phyloP scores from a whole-genome alignment of 345 rosid genomes.

The Gynandropsis gynandra region DNA sequence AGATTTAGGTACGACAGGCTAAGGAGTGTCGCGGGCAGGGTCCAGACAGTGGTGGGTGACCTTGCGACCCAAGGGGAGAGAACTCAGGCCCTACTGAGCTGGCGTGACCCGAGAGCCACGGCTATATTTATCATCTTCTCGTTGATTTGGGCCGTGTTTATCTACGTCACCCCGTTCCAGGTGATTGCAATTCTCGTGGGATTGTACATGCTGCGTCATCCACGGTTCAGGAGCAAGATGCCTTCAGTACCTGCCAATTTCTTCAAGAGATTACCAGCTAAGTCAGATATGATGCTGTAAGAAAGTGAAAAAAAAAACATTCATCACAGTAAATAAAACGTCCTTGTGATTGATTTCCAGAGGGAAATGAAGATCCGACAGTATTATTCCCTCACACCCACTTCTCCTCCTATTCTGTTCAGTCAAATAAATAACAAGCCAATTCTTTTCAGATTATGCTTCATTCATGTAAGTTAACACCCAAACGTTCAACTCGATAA shows the following conservation, averaged over 20 bases:
- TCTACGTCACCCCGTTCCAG: constrained; percentile 84
- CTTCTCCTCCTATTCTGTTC: too few relatives aligned
- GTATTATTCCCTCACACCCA: too few relatives aligned
- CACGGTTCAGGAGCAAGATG: constrained; percentile 75
- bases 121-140: constrained; percentile 70
- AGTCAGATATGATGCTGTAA: constrained; percentile 78
- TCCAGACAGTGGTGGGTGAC: constrained; percentile 83
- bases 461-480: constrained; percentile 4
- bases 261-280: constrained; percentile 92
- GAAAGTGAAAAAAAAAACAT: neutral
- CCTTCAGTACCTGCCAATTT: constrained; percentile 91
- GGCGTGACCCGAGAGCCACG: constrained; percentile 95
- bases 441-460: constrained; percentile 1
- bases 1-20: constrained; percentile 80
- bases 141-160: constrained; percentile 64
- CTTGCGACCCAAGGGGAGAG: constrained; percentile 90
- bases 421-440: constrained; percentile 8
- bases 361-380: constrained; percentile 8
- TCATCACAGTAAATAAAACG: neutral
- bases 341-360: constrained; percentile 22
- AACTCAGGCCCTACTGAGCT: constrained; percentile 73
- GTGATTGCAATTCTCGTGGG: constrained; percentile 67
- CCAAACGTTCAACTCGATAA: too few relatives aligned
- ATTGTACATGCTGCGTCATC: constrained; percentile 79
- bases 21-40: constrained; percentile 72